These are phyloP conservation scores for Chaetomiaceae sp. DNA, from an alignment of 2,329 filamentous ascomycete genomes.

Conservation along the genomic window DNA sequence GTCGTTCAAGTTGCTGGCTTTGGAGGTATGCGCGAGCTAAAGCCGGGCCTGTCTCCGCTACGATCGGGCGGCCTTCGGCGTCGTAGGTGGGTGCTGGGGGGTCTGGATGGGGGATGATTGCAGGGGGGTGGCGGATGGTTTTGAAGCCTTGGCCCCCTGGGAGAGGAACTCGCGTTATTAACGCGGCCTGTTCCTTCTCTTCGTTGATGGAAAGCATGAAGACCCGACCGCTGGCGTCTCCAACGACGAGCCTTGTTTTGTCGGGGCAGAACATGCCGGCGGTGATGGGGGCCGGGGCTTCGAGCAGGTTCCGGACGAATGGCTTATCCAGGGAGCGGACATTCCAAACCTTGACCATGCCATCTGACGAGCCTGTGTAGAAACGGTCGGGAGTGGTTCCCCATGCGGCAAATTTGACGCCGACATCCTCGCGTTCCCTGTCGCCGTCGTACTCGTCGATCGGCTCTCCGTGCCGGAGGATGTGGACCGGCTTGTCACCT, in stretches of 20 bases:
- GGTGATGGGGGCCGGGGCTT: slow-evolving; percentile 52
- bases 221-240: slow-evolving; percentile 57
- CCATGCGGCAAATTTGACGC: slow-evolving; percentile 61
- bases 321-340: slow-evolving; percentile 41
- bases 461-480: slow-evolving; percentile 48
- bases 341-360: slow-evolving; percentile 60
- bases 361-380: slow-evolving; percentile 61
- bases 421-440: slow-evolving; percentile 52
- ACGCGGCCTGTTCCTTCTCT: slow-evolving; percentile 34
- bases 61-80: slow-evolving; percentile 20
- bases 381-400: slow-evolving; percentile 51
- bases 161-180: slow-evolving; percentile 32
- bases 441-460: slow-evolving; percentile 39
- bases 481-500: slow-evolving; percentile 52
- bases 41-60: slow-evolving; percentile 27
- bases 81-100: slow-evolving; percentile 37
- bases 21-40: slow-evolving; percentile 34
- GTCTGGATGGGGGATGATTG: slow-evolving; percentile 48
- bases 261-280: slow-evolving; percentile 56
- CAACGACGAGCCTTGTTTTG: slow-evolving; percentile 50
- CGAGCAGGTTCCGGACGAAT: slow-evolving; percentile 49
- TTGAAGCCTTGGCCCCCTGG: slow-evolving; percentile 31
- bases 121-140: slow-evolving; percentile 41
- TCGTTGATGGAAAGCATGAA: slow-evolving; percentile 50
- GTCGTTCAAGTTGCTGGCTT: slow-evolving; percentile 37